phyloP scores from a whole-genome alignment of 495 filamentous ascomycete species.

The Cairneyella variabilis region DNA sequence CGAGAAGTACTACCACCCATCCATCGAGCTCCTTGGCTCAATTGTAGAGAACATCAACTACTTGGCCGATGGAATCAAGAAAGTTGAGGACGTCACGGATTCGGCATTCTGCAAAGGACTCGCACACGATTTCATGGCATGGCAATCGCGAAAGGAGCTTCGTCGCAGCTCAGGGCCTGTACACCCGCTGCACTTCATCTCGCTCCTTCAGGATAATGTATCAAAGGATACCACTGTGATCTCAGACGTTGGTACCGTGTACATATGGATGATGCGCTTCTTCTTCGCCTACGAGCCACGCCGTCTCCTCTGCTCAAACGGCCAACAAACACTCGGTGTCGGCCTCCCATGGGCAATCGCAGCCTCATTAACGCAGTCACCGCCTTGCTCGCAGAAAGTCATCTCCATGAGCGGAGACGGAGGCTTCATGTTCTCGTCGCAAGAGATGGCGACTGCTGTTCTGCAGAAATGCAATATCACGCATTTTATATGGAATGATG shows the following conservation, averaged over 20 bases:
- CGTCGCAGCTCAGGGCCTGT: slow-evolving; percentile 14
- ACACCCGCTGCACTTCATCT: slow-evolving; percentile 35
- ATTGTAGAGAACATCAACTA: slow-evolving; percentile 26
- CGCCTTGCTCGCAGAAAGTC: slow-evolving; percentile 31
- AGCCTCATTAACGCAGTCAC: slow-evolving; percentile 29
- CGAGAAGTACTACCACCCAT: slow-evolving; percentile 29
- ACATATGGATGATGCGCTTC: slow-evolving; percentile 38
- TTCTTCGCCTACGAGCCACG: slow-evolving; percentile 35
- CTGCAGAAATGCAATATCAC: slow-evolving; percentile 38
- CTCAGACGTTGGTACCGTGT: slow-evolving; percentile 35
- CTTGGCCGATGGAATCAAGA: slow-evolving; percentile 20
- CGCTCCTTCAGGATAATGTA: slow-evolving; percentile 28
- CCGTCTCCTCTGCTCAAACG: slow-evolving; percentile 34
- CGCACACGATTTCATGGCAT: not conserved
- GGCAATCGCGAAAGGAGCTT: not conserved
- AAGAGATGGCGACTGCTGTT: slow-evolving; percentile 30
- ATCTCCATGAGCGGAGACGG: slow-evolving; percentile 28
- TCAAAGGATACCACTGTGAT: slow-evolving; percentile 28
- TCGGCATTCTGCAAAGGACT: slow-evolving; percentile 2
- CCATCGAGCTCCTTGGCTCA: slow-evolving; percentile 32
- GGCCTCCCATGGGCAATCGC: slow-evolving; percentile 39
- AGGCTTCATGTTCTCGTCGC: slow-evolving; percentile 37
- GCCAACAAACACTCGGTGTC: slow-evolving; percentile 38
- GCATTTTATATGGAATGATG: slow-evolving; percentile 40
- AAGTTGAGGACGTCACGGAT: slow-evolving; percentile 5